Base-by-base conservation (phyloP, 257 asterid genomes). In the Primulina tabacum region DNA sequence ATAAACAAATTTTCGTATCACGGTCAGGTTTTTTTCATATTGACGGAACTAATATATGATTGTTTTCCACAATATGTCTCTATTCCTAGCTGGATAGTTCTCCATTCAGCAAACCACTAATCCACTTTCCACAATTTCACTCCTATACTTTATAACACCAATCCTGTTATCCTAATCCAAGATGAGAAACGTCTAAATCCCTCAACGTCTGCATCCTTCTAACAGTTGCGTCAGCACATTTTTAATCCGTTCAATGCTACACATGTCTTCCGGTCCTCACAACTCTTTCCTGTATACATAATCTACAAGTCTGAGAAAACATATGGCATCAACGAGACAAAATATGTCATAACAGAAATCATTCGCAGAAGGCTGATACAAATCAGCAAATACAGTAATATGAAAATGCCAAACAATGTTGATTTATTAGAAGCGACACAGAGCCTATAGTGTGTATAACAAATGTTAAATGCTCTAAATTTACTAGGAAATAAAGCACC, bases 401-500 rank as follows among this genome's bases (percentile, higher is more conserved):
- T 17, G 57, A 17, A 50, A 43, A 26, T 57, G 55, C 28, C 61
- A 1, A 21, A 50, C 6, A 32, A 20, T 14, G 34, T 21, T 59
- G 16, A 34, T 20, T 24, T 2, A 65, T 18, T 21, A 61, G 74
- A 26, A 29, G 50, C 5, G 35, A 35, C 60, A 20, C 70, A 59
- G 60, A 62, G 30, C 58, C 67, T 30, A 8, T 18, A 57, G 17
- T 3, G 47, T 40, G 47, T 43, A 18, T 32, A 57, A 37, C 64
- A 56, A 57, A 66, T 12, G 61, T 52, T 56, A 11, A 17, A 11
- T 47, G 61, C 67, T 47, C 28, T 11, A 69, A 61, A 81, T 60
- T 59, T 34, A 58, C 18, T 40, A 24, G 38, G 67, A 68, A 35
- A 81, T 74, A 80, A 77, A 61, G 57, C 17, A 64, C 52, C 64